Conservation (phyloP, 192 early-diverging fungal genomes). For the Piromyces sp. region DNA sequence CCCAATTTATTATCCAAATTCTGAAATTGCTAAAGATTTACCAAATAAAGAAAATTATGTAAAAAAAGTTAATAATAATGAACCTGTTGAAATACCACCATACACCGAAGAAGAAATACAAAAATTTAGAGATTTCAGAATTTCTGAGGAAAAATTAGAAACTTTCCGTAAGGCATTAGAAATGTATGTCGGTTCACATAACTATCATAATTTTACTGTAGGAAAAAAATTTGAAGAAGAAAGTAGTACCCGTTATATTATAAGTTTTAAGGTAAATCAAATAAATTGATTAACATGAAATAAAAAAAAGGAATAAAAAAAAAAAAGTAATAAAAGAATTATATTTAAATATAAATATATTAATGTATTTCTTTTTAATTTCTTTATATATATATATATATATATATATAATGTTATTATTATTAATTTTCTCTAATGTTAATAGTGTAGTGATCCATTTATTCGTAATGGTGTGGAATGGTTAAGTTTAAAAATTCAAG, state of each 20-base stretch:
- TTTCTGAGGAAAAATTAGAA: constrained; percentile 36
- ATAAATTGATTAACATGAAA: too few relatives aligned
- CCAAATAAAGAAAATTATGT: neutral
- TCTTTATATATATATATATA: too few relatives aligned
- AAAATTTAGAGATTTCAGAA: constrained; percentile 43
- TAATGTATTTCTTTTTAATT: too few relatives aligned
- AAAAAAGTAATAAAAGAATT: too few relatives aligned
- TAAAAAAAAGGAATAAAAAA: too few relatives aligned
- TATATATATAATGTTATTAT: too few relatives aligned
- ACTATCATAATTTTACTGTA: constrained; percentile 91
- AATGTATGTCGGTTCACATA: constrained; percentile 69
- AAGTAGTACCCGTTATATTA: constrained; percentile 66
- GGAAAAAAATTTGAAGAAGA: constrained; percentile 55
- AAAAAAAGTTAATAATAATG: neutral
- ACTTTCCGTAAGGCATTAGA: constrained; percentile 47
- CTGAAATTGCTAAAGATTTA: constrained; percentile 8
- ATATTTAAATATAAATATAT: too few relatives aligned
- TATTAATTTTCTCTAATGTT: neutral
- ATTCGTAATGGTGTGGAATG: constrained; percentile 50
- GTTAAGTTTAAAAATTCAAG: constrained; percentile 80
- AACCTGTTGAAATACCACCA: neutral
- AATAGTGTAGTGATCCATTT: constrained; percentile 22
- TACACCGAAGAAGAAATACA: constrained; percentile 41
- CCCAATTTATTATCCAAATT: constrained; percentile 15
- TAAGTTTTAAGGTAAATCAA: constrained; percentile 45